A percentile compares a stretch with the other conserved stretches of the same genome.
Conservation (phyloP, 768 basidiomycete genomes). For the Tephrocybe sp. region DNA sequence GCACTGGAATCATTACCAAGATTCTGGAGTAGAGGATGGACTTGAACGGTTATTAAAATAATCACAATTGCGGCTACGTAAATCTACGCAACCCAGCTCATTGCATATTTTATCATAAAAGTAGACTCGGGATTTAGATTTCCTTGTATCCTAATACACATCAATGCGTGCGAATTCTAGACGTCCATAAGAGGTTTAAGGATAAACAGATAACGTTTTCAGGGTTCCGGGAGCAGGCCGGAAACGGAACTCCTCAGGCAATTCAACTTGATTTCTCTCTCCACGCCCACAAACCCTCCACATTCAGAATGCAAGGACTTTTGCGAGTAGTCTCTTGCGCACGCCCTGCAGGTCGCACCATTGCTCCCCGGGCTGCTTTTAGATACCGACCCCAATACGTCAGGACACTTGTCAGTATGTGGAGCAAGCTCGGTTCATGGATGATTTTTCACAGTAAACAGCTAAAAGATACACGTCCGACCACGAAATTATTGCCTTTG, state of each 20-base stretch:
- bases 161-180: neutral
- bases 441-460: constrained; percentile 25
- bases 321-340: constrained; percentile 32
- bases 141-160: constrained; percentile 3
- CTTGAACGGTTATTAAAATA: neutral
- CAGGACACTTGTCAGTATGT: constrained; percentile 66
- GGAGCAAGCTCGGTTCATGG: neutral
- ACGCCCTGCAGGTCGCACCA: constrained; percentile 20
- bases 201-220: neutral
- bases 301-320: constrained; percentile 39
- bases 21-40: constrained; percentile 45
- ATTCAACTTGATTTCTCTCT: neutral
- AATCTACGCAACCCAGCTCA: constrained; percentile 15
- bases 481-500: constrained; percentile 85
- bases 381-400: constrained; percentile 30
- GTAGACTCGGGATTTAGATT: constrained; percentile 10
- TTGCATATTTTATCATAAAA: constrained; percentile 15
- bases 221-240: neutral
- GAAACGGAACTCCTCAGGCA: neutral
- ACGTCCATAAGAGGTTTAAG: neutral
- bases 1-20: constrained; percentile 93
- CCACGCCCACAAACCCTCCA: neutral
- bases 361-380: constrained; percentile 18
- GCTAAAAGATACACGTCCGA: constrained; percentile 82
- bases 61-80: too few species aligned